Conservation (phyloP, 2,329 filamentous ascomycete species). For the Phyllosticta capitalensis region DNA sequence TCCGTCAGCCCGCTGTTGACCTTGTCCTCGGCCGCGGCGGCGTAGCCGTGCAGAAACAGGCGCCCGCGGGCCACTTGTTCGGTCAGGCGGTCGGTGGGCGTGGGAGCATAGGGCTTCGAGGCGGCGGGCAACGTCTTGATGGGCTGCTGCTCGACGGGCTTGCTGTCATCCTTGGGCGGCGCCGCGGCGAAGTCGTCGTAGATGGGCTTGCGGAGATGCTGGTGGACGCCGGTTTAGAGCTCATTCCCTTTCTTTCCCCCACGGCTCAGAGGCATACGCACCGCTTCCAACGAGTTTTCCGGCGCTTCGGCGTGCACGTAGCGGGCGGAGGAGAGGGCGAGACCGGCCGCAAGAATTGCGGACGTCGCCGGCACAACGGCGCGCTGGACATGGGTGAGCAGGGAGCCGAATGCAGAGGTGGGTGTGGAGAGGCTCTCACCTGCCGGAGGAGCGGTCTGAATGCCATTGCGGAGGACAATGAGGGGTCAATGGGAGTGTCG, state of each 20-base stretch:
- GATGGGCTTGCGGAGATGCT: slow-evolving; percentile 51
- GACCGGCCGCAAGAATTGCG: slow-evolving; percentile 33
- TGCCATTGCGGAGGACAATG: slow-evolving; percentile 36
- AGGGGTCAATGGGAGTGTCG: slow-evolving; percentile 13
- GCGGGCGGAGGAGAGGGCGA: slow-evolving; percentile 38
- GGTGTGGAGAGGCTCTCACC: slow-evolving; percentile 27
- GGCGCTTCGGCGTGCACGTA: slow-evolving; percentile 40
- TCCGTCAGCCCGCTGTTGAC: slow-evolving; percentile 75
- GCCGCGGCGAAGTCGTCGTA: slow-evolving; percentile 54
- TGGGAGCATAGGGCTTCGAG: slow-evolving; percentile 42
- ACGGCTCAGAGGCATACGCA: background rate
- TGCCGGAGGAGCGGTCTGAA: slow-evolving; percentile 44
- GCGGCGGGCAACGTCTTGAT: slow-evolving; percentile 14
- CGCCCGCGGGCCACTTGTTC: slow-evolving; percentile 71
- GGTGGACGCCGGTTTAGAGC: slow-evolving; percentile 6
- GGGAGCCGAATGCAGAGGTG: slow-evolving; percentile 12
- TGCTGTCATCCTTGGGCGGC: slow-evolving; percentile 20
- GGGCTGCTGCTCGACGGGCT: slow-evolving; percentile 16
- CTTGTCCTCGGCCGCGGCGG: slow-evolving; percentile 64
- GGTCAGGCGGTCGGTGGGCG: slow-evolving; percentile 83
- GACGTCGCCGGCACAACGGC: slow-evolving; percentile 38
- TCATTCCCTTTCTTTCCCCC: too few species aligned
- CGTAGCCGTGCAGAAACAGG: slow-evolving; percentile 68
- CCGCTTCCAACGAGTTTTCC: slow-evolving; percentile 1
- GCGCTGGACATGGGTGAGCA: slow-evolving; percentile 31